phyloP scores from a whole-genome alignment of 768 basidiomycete genomes.

The Rhizopogon salebrosus region DNA sequence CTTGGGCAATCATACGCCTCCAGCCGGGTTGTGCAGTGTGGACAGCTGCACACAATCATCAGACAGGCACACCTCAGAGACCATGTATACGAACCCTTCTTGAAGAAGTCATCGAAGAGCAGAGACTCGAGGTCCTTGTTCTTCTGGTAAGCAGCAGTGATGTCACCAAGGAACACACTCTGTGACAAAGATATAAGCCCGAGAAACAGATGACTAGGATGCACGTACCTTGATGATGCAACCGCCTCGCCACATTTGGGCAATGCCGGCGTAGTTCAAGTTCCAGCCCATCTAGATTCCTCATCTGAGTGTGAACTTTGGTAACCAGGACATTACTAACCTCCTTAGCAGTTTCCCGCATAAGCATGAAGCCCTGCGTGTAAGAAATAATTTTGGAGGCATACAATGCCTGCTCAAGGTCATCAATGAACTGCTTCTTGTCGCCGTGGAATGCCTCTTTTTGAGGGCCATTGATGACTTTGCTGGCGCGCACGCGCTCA shows the following conservation, averaged over 20 bases:
- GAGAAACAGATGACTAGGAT: conserved; percentile 13
- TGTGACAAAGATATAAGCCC: conserved; percentile 18
- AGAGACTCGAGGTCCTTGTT: conserved; percentile 82
- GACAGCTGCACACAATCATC: conserved; percentile 47
- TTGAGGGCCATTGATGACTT: conserved; percentile 83
- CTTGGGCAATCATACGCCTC: conserved; percentile 95
- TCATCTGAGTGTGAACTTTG: conserved; percentile 3
- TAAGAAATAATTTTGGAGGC: conserved; percentile 99
- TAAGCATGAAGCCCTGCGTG: conserved; percentile 99
- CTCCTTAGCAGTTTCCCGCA: conserved; percentile 97
- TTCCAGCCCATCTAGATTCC: conserved; percentile 66
- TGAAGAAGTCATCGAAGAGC: conserved; percentile 97
- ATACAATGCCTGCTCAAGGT: conserved; percentile 98
- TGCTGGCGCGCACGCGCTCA: conserved; percentile 91
- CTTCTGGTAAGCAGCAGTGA: conserved; percentile 87
- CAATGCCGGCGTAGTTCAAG: conserved; percentile 97
- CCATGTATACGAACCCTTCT: conserved; percentile 53
- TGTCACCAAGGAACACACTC: conserved; percentile 94
- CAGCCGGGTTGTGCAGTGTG: conserved; percentile 96
- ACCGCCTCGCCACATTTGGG: conserved; percentile 99
- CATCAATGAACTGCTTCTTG: conserved; percentile 98
- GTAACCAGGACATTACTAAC: conserved; percentile 28
- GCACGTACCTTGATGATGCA: conserved; percentile 89
- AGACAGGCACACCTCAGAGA: conserved; percentile 1
- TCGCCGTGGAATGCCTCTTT: conserved; percentile 94